Base-by-base conservation (phyloP, 176 grass and related monocot species). In the Musa beccarii region DNA sequence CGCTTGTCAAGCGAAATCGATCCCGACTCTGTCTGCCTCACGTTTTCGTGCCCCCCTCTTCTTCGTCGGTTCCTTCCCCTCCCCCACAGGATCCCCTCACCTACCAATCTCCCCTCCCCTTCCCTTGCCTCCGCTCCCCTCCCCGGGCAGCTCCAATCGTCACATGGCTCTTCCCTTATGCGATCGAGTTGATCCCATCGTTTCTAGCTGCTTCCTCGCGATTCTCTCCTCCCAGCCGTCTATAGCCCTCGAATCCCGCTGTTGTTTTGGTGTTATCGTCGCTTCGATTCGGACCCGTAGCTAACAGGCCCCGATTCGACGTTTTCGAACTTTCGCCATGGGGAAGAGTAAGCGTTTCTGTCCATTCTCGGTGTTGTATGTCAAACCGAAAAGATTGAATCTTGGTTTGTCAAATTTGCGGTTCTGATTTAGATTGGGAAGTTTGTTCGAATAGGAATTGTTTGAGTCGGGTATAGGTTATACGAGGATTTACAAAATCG, bases 161-260 rank as follows among this genome's bases (percentile, higher is more conserved):
- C 72, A 79, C 71, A 84, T 84, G 82, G 82, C 69, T 84, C 54
- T 79, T 70, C 65, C 57, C 76, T 75, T 68, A 59, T 84, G 57
- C 23, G 65, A 79, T 72, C 82, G 78, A 79, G 64, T 84, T 20
- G 20, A 72, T 52, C 51, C 51, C 76, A 23, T 67, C 13, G 73
- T 51, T 21, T 51, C 68, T 9, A 20, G 10, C 49, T 52, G 64
- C 55, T 63, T 55, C 50, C 62, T 69, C 17, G 34, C 61, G n/a
- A 74, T 74, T 68, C 54, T 49, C 43, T 34, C 53, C 66, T 65
- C 16, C 24, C 49, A 26, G 22, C 63, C 9, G 9, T 53, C 80
- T 49, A n/a, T 51, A 52, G 61, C 29, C 17, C 34, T 49, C 59
- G 34, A 52, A 25, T 53, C 1, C n/a, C 81, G 63, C 57, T 82